Evolutionary conservation across 2,329 filamentous ascomycete genomes (phyloP).

Genomic region (Diaporthe australafricana): DNA sequence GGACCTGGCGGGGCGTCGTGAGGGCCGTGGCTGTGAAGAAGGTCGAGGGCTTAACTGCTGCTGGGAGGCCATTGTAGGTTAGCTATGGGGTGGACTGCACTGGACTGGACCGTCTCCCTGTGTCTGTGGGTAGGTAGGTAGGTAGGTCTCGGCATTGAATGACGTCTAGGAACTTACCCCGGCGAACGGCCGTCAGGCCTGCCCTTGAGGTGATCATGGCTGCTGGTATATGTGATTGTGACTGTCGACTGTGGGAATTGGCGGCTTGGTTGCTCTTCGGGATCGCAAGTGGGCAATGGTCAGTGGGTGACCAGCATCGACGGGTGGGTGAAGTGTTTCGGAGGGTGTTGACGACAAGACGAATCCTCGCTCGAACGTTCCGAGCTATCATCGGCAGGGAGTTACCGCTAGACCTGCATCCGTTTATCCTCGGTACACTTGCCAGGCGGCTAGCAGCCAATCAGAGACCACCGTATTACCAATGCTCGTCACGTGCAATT

Average conservation of each 20-base stretch:
- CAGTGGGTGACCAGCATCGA: conserved; percentile 35
- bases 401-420: conserved; percentile 42
- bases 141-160: conserved; percentile 6
- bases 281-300: conserved; percentile 20
- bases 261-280: conserved; percentile 35
- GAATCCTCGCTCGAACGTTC: neutral
- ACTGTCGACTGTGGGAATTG: conserved; percentile 15
- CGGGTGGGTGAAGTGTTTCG: neutral
- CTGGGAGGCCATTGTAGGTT: conserved; percentile 33
- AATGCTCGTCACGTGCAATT: conserved; percentile 38
- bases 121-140: neutral
- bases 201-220: conserved; percentile 69
- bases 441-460: conserved; percentile 50
- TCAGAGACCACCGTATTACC: conserved; percentile 43
- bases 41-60: conserved; percentile 57
- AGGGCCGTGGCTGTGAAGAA: conserved; percentile 63
- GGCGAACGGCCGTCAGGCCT: conserved; percentile 68
- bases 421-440: conserved; percentile 57
- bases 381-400: conserved; percentile 19
- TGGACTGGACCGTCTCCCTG: neutral
- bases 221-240: conserved; percentile 37
- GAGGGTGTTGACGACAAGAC: conserved; percentile 33
- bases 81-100: conserved; percentile 35
- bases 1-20: conserved; percentile 49
- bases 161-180: conserved; percentile 57